Conservation (phyloP, 257 asterid genomes). For the Capsicum pubescens region DNA sequence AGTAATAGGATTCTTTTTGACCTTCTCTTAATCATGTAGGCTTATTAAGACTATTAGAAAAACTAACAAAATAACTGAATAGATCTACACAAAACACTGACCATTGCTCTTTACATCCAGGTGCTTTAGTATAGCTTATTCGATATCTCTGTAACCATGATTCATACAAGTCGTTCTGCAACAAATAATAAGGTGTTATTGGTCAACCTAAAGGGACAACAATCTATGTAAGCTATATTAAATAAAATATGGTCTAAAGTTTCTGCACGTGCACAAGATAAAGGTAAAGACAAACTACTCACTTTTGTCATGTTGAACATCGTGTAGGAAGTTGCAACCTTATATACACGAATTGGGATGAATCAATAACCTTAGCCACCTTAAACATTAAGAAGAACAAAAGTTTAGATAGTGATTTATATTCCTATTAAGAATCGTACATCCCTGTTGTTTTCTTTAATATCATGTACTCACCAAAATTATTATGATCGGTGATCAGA, state of each 20-base stretch:
- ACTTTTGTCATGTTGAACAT: constrained; percentile 96
- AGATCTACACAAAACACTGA: constrained; percentile 38
- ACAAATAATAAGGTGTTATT: too few species aligned
- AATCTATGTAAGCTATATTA: constrained; percentile 26
- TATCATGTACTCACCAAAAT: too few species aligned
- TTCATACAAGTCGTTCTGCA: constrained; percentile 97
- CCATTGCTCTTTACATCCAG: constrained; percentile 96
- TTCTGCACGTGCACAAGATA: background rate
- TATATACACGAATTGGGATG: constrained; percentile 94
- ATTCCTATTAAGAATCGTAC: too few species aligned
- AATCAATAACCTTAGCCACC: constrained; percentile 95
- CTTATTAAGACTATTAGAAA: background rate
- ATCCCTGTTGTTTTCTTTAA: too few species aligned
- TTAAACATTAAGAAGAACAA: constrained; percentile 33
- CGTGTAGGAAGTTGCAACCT: constrained; percentile 98
- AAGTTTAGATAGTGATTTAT: too few species aligned
- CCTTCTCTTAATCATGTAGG: too few species aligned
- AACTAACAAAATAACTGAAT: background rate
- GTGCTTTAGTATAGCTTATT: constrained; percentile 65
- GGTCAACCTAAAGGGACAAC: constrained; percentile 66
- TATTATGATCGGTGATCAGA: too few species aligned
- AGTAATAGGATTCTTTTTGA: too few species aligned
- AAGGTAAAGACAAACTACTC: constrained; percentile 26
- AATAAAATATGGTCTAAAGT: background rate
- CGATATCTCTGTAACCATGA: constrained; percentile 93